Evolutionary conservation across 1,284 basidiomycete genomes (phyloP).

Genomic region (Mycosarcoma maydis): DNA sequence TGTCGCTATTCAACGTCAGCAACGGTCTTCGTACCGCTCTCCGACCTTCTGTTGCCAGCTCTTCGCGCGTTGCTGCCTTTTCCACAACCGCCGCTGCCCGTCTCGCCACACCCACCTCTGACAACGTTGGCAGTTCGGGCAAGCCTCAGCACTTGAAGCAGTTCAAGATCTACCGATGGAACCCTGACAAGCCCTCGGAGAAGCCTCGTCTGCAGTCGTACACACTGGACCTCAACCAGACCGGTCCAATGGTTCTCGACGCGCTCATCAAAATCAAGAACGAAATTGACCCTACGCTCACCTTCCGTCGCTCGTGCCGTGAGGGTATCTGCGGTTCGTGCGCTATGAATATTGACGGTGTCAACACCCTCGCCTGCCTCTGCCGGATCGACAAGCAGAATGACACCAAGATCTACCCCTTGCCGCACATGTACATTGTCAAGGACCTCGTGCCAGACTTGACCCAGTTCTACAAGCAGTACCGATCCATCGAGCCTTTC

Average conservation of each 20-base stretch:
- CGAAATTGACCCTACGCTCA: slow-evolving; percentile 93
- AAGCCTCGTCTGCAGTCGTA: slow-evolving; percentile 93
- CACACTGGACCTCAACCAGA: slow-evolving; percentile 90
- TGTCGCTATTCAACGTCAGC: slow-evolving; percentile 46
- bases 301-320: slow-evolving; percentile 94
- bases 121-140: slow-evolving; percentile 32
- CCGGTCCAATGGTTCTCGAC: slow-evolving; percentile 95
- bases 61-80: slow-evolving; percentile 45
- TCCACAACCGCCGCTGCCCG: slow-evolving; percentile 53
- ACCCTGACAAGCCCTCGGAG: slow-evolving; percentile 91
- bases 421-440: slow-evolving; percentile 99
- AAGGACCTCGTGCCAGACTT: slow-evolving; percentile 93
- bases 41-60: slow-evolving; percentile 33
- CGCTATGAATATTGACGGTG: slow-evolving; percentile 98
- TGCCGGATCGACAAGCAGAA: slow-evolving; percentile 87
- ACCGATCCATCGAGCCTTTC: slow-evolving; percentile 90
- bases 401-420: slow-evolving; percentile 89
- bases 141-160: slow-evolving; percentile 62
- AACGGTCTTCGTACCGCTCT: slow-evolving; percentile 39
- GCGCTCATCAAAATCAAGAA: slow-evolving; percentile 98
- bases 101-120: slow-evolving; percentile 60
- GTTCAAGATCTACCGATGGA: slow-evolving; percentile 69
- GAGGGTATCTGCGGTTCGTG: slow-evolving; percentile 99
- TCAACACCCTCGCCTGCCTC: slow-evolving; percentile 94
- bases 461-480: slow-evolving; percentile 96